Evolutionary conservation across 768 basidiomycete species (phyloP).

Genomic region (Lanmaoa pseudosensibilis): DNA sequence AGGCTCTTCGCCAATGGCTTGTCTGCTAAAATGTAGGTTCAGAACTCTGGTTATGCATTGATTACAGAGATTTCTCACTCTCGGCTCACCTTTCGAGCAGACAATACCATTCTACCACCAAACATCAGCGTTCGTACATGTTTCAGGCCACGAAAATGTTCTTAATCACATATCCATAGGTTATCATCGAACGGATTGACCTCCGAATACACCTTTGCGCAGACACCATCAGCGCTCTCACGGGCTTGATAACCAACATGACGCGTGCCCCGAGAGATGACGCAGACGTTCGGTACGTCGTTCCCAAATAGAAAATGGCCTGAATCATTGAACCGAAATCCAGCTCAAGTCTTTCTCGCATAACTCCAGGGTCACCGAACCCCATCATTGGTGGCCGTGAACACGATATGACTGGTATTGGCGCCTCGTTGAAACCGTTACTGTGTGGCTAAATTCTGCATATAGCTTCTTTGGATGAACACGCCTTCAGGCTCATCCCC

Average conservation of each 20-base stretch:
- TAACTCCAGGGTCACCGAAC: conserved; percentile 3
- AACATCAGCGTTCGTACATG: conserved; percentile 40
- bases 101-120: conserved; percentile 31
- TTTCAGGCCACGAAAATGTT: background rate
- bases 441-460: conserved; percentile 2
- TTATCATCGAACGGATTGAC: conserved; percentile 51
- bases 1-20: background rate
- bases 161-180: conserved; percentile 37
- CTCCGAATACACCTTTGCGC: conserved; percentile 73
- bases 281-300: conserved; percentile 28
- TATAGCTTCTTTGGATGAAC: conserved; percentile 74
- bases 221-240: conserved; percentile 65
- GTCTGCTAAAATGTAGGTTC: conserved; percentile 4
- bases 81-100: conserved; percentile 41
- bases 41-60: conserved; percentile 70
- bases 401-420: conserved; percentile 31
- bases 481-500: conserved; percentile 74
- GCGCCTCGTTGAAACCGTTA: background rate
- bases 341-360: conserved; percentile 11
- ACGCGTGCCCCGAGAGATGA: conserved; percentile 40
- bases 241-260: conserved; percentile 55
- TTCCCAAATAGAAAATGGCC: background rate
- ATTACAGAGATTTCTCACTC: conserved; percentile 58
- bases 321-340: background rate
- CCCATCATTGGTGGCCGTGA: conserved; percentile 3